Evolutionary conservation across 257 asterid species (phyloP).

Genomic region (Rauvolfia tetraphylla): DNA sequence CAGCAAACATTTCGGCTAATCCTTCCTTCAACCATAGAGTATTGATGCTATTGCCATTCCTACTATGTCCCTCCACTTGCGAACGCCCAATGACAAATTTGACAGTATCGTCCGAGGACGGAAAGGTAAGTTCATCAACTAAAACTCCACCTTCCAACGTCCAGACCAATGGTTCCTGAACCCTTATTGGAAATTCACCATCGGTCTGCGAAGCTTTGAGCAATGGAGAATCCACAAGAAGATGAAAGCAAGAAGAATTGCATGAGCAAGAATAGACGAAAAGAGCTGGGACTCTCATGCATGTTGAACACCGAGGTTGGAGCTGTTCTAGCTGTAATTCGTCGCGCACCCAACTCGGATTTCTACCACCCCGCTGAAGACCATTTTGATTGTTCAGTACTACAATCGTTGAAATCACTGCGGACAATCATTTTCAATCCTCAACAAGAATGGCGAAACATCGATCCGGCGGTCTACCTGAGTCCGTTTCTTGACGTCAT

Average conservation of each 20-base stretch:
- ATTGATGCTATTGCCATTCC: neutral
- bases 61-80: neutral
- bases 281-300: constrained; percentile 81
- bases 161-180: neutral
- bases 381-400: constrained; percentile 38
- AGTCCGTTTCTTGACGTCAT: constrained; percentile 80
- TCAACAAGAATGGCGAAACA: constrained; percentile 66
- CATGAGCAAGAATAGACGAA: constrained; percentile 42
- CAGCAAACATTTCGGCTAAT: constrained; percentile 28
- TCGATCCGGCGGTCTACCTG: constrained; percentile 65
- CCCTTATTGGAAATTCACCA: neutral
- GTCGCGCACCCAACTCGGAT: constrained; percentile 55
- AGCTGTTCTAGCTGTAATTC: constrained; percentile 78
- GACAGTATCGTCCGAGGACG: neutral
- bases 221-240: constrained; percentile 42
- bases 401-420: constrained; percentile 65
- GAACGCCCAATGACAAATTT: neutral
- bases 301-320: constrained; percentile 90
- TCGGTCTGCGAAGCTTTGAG: neutral
- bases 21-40: constrained; percentile 8
- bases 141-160: neutral
- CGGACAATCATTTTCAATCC: constrained; percentile 73
- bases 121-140: neutral
- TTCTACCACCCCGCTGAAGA: constrained; percentile 58
- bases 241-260: constrained; percentile 24